Base-by-base conservation (phyloP, 2,329 filamentous ascomycete genomes). In the Laburnicola sp. region DNA sequence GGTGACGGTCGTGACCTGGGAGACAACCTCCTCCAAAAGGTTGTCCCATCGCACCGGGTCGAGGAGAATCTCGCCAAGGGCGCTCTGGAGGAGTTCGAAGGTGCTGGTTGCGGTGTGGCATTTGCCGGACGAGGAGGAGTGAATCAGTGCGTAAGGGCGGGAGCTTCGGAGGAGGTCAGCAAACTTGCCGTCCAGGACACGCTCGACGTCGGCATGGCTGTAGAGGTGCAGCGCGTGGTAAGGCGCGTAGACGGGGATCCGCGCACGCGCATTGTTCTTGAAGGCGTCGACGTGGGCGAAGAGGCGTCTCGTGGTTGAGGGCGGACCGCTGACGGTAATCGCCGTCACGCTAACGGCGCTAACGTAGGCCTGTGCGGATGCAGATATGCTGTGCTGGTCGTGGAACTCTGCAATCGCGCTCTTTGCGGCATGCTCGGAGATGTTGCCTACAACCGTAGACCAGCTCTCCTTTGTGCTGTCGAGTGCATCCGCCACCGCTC, bases 361-460 rank as follows among this genome's bases (percentile, higher is more conserved):
- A 64, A 85, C 74, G 70, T 83, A 85, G 2, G 82, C 80, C 56
- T 75, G 78, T 21, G 66, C 68, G 38, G 80, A 78, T 16, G 70
- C 70, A 36, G 81, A 72, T 51, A 82, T 79, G 34, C 74, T 75
- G 64, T 81, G 78, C 39, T 78, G 70, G 51, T 75, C 67, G 69
- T 87, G 81, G 72, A 87, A 88, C n/a, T 78, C 75, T 37, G 71
- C 73, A 7, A 88, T 74, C 10, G 78, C 75, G 36, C 72, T 72
- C 60, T 75, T 78, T 3, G 81, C 81, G 21, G 79, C 75, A 31
- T 76, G 68, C 56, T 84, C 80, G 37, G 75, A 78, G 37, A 80
- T 74, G 38, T 78, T 80, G n/a, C 84, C 77, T 46, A 88, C 78
- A 56, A 88, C 82, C 50, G 82, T 84, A 6, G 86, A 86, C 86